Percentiles rank a stretch among this genome's conserved stretches.
Evolutionary conservation across 108 stramenopile genomes (phyloP).

Genomic region (Fistulifera solaris): DNA sequence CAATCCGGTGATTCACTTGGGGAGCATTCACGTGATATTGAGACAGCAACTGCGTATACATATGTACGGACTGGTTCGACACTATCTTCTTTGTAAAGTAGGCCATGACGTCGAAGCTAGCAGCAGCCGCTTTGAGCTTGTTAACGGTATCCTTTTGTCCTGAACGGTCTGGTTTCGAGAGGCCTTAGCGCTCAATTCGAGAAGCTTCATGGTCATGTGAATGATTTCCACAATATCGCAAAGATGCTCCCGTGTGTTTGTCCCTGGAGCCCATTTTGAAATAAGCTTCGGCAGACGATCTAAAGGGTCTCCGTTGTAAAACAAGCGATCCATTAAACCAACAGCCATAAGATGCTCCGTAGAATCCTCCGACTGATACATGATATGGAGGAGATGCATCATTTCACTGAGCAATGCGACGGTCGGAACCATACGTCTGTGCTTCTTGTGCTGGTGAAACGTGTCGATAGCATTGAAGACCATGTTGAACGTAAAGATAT

Average conservation of each 20-base stretch:
- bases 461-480: slow-evolving; percentile 67
- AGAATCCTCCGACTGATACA: slow-evolving; percentile 63
- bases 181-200: slow-evolving; percentile 45
- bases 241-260: slow-evolving; percentile 63
- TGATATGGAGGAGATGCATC: slow-evolving; percentile 60
- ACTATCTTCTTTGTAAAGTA: slow-evolving; percentile 69
- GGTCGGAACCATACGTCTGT: slow-evolving; percentile 47
- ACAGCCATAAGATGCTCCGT: slow-evolving; percentile 77
- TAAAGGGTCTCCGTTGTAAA: slow-evolving; percentile 66
- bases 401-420: slow-evolving; percentile 75
- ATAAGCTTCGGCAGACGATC: slow-evolving; percentile 68
- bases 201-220: slow-evolving; percentile 66
- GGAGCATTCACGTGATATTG: slow-evolving; percentile 68
- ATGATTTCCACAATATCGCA: slow-evolving; percentile 72
- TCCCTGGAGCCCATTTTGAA: slow-evolving; percentile 61
- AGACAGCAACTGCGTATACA: slow-evolving; percentile 71
- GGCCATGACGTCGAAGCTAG: slow-evolving; percentile 57
- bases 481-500: slow-evolving; percentile 87
- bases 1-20: slow-evolving; percentile 69
- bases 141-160: slow-evolving; percentile 35
- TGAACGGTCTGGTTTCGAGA: slow-evolving; percentile 14
- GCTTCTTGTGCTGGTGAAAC: slow-evolving; percentile 58
- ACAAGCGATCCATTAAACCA: slow-evolving; percentile 77
- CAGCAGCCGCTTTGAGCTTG: slow-evolving; percentile 55
- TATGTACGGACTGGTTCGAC: slow-evolving; percentile 61